Base-by-base conservation (phyloP, 2,329 filamentous ascomycete genomes). In the Aphanoascus verrucosus region DNA sequence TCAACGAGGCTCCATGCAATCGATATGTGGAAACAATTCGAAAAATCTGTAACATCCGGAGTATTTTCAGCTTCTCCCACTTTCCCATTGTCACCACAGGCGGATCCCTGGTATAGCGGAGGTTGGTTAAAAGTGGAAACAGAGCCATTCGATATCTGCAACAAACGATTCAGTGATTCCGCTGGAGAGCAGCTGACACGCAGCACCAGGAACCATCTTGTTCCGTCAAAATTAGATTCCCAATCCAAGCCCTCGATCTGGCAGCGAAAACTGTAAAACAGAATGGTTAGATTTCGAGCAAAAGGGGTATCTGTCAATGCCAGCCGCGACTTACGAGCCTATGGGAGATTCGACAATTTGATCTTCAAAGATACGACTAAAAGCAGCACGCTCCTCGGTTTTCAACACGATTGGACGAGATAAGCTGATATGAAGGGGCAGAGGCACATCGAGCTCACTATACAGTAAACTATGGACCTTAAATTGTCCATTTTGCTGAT, bases 351-450 rank as follows among this genome's bases (percentile, higher is more conserved):
- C 55, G 47, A 67, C 55, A 53, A 85, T 60, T 7, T 69, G 62
- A 1, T 67, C 64, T 35, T 70, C 66, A 4, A 94, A 66, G 0
- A 69, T 67, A 3, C 77, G 69, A 4, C 85, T 72, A 64, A 95
- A 96, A 0, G 59, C 61, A 28, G 84, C 80, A 60, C 87, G 88
- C 58, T 84, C 77, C n/a, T 82, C 76, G 0, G 86, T 89, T 46
- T 75, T 73, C 32, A 98, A 79, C 11, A 83, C 78, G 49, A 97
- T 73, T 0, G 93, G 85, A 5, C 88, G 79, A 6, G 93, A 97
- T 5, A 98, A 77, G 60, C 89, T 95, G 63, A 98, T 83, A 69
- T 98, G 93, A 45, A 98, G 76, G 2, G 91, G 91, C 48, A 88
- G 74, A 4, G 85, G 83, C 5, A 83, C 82, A 55, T 82, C 86